Evolutionary conservation across 192 early-diverging fungal species (phyloP), one percentile per base, ranked within the genome.

Genomic region (Funneliformis mosseae): DNA sequence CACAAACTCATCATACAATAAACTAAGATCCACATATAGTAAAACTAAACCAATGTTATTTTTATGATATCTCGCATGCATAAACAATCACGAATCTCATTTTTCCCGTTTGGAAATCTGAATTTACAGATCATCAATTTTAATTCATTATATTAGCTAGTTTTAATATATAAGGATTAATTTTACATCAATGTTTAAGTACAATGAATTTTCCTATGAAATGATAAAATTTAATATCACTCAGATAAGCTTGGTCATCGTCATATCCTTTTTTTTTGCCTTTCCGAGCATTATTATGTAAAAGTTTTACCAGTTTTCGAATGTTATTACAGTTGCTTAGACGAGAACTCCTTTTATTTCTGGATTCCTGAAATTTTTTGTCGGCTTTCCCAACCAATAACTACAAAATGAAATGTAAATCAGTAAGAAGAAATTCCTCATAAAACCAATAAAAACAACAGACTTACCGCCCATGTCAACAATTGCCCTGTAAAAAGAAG

Each of bases 401-500:
- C 77, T 78, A 55, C 38, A 69, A 67, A 7, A 78, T 43, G n/a
- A 23, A 78, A 78, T 38, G 11, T 43, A 43, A 78, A 78, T 78
- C 38, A 78, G n/a, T 69, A 78, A 69, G 50, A 78, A 55, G 28
- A 25, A 78, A 68, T 78, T 55, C 66, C 10, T 74, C 21, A n/a
- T 18, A 41, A 45, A 71, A 71, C 21, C 48, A 60, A 14, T 63
- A 2, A n/a, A n/a, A n/a, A n/a, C n/a, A n/a, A 25, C 0, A 21
- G 61, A 63, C 75, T 76, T 69, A 78, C 77, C n/a, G 77, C 77
- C 66, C 77, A 78, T 69, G 46, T 78, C 12, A n/a, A 78, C 25
- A 25, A 78, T 59, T 28, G 77, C 46, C n/a, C 67, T 38, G 33
- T 60, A 78, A 67, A 78, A 45, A 78, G 43, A 78, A 16, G 77